These are phyloP conservation scores for Spathaspora passalidarum DNA, from an alignment of 805 yeast species.

Conservation along the genomic window DNA sequence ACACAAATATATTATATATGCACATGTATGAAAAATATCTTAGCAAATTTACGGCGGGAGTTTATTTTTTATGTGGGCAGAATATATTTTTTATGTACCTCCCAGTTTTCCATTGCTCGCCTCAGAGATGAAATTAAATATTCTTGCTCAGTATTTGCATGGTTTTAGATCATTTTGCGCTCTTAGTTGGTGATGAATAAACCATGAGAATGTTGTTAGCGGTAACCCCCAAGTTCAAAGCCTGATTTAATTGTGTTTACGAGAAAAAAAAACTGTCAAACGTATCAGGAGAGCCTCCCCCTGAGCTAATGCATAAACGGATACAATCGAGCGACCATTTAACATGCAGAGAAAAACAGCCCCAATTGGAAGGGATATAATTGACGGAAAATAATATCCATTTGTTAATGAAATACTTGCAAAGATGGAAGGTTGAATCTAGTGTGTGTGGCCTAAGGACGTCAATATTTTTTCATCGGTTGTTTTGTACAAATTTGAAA, in stretches of 20 bases:
- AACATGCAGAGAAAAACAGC: no score
- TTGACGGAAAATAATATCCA: neutral
- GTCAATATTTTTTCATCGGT: neutral
- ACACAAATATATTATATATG: neutral
- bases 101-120: neutral
- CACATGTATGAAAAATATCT: neutral
- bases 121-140: conserved; percentile 1
- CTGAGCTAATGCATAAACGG: no score
- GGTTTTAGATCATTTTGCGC: neutral
- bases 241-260: no score
- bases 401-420: neutral
- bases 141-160: neutral
- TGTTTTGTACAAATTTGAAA: neutral
- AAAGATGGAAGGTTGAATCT: neutral
- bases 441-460: neutral
- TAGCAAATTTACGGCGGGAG: conserved; percentile 1
- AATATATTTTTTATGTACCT: neutral
- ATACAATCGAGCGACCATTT: no score
- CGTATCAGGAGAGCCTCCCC: no score
- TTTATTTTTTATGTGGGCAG: neutral
- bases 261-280: no score
- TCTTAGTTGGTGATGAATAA: neutral
- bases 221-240: no score
- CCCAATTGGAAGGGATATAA: neutral
- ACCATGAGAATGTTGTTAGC: neutral